Evolutionary conservation across 2,329 filamentous ascomycete species (phyloP), one percentile per base, ranked within the genome.

Genomic region (Plectosphaerella sp.): DNA sequence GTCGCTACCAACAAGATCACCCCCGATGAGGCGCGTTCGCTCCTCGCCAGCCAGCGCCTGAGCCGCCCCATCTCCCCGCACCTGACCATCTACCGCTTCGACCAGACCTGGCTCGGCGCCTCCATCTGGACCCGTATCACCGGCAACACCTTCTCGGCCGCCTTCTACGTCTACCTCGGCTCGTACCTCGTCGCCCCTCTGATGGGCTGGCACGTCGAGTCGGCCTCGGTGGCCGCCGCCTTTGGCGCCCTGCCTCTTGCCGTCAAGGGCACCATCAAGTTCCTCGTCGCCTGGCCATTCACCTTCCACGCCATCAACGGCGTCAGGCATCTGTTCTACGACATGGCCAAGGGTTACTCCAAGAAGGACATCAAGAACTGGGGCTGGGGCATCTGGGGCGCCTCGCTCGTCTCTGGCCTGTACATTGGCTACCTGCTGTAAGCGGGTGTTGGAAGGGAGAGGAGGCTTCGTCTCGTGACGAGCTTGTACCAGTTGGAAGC

Each of bases 51-150:
- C 65, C 92, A 97, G 78, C 92, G 92, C 64, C 79, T 87, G 52
- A 73, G 80, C 65, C 92, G 92, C 49, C 92, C 92, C 67, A 79
- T 96, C 62, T 81, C 90, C 45, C 92, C 92, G 51, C 91, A 97
- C 68, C 83, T 97, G 57, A 69, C 74, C 65, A 92, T 95, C 81
- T 97, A 97, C 84, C 81, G 84, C 70, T 82, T 87, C 54, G 84
- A 90, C 71, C 88, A 97, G 74, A 94, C 90, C 62, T 96, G 86
- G 87, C 86, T 89, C 71, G 79, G 80, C 61, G 86, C 84, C 61
- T 84, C 77, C 53, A 78, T 80, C 59, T 79, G 89, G 72, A 89
- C 91, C 76, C 91, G 92, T 64, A 84, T 96, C 74, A 93, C 90
- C n/a, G 92, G 90, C 63, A 73, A 79, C 65, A 71, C 79, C 54